Evolutionary conservation across 78 protist genomes (phyloP).

Genomic region (Dictyostelium capitatum): DNA sequence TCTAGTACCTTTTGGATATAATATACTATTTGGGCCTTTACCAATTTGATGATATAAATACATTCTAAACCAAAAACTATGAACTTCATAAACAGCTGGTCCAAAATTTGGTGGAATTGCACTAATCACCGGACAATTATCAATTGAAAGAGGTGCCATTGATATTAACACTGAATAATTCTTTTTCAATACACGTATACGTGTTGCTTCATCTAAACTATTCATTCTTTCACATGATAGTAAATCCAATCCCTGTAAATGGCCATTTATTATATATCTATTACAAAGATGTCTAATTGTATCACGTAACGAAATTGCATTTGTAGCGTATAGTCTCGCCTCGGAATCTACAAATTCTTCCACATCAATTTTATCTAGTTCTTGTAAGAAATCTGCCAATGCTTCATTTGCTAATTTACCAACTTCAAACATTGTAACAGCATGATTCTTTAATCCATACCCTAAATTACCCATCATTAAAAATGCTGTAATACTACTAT

Average conservation of each 20-base stretch:
- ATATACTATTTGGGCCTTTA: constrained; percentile 85
- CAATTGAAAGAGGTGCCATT: constrained; percentile 91
- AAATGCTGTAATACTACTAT: constrained; percentile 93
- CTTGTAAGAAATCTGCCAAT: constrained; percentile 86
- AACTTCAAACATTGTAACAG: constrained; percentile 97
- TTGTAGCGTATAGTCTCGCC: constrained; percentile 87
- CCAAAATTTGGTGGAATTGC: constrained; percentile 79
- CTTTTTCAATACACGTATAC: constrained; percentile 64
- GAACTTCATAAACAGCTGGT: constrained; percentile 84
- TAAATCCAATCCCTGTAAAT: constrained; percentile 58
- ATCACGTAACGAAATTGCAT: constrained; percentile 88
- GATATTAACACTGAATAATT: constrained; percentile 90
- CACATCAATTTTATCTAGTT: constrained; percentile 74
- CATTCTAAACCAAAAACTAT: constrained; percentile 89
- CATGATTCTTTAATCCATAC: constrained; percentile 93
- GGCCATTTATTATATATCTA: neutral
- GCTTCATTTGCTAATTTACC: constrained; percentile 95
- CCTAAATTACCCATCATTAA: constrained; percentile 97
- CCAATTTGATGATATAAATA: constrained; percentile 77
- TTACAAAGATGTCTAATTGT: constrained; percentile 85
- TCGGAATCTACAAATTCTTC: constrained; percentile 88
- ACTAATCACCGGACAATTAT: constrained; percentile 47
- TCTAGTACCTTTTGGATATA: constrained; percentile 84
- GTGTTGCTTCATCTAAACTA: constrained; percentile 72
- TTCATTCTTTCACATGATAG: constrained; percentile 83